phyloP scores from a whole-genome alignment of 345 rosid genomes.

The Jatropha curcas region DNA sequence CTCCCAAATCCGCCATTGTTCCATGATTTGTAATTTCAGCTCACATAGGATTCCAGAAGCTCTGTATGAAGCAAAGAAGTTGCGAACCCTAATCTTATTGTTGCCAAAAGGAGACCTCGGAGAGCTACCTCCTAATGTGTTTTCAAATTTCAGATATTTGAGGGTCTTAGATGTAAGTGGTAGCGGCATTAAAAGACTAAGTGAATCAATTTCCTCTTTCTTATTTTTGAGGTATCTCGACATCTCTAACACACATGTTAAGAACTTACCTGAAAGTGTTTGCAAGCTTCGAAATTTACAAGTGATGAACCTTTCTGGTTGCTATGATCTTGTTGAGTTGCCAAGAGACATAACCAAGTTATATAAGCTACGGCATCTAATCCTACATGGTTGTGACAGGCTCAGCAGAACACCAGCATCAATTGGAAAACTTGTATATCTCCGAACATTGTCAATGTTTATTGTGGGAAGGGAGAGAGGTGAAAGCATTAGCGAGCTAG shows the following conservation, averaged over 20 bases:
- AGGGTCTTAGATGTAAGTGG: conserved; percentile 27
- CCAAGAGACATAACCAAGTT: conserved; percentile 7
- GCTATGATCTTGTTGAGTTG: conserved; percentile 22
- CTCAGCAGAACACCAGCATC: conserved; percentile 10
- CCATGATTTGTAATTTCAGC: conserved; percentile 6
- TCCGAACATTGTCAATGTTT: conserved; percentile 25
- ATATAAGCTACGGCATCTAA: conserved; percentile 24
- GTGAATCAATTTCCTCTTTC: conserved; percentile 14
- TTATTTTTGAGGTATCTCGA: conserved; percentile 26
- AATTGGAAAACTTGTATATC: conserved; percentile 15
- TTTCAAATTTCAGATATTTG: conserved; percentile 29
- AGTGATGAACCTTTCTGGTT: conserved; percentile 22
- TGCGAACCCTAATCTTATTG: conserved; percentile 29
- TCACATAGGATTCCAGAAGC: conserved; percentile 3
- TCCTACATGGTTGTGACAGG: conserved; percentile 17
- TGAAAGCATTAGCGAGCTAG: conserved; percentile 9
- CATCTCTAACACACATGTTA: conserved; percentile 19
- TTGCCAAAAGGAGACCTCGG: conserved; percentile 23
- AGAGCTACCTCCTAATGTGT: conserved; percentile 19
- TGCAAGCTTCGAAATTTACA: conserved; percentile 23
- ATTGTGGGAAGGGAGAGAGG: conserved; percentile 21
- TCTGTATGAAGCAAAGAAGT: conserved; percentile 22
- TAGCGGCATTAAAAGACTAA: conserved; percentile 24
- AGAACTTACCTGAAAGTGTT: conserved; percentile 18
- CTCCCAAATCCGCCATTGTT: conserved; percentile 18